Evolutionary conservation across 192 early-diverging fungal genomes (phyloP), one percentile per base, ranked within the genome.

Genomic region (Podila verticillata): DNA sequence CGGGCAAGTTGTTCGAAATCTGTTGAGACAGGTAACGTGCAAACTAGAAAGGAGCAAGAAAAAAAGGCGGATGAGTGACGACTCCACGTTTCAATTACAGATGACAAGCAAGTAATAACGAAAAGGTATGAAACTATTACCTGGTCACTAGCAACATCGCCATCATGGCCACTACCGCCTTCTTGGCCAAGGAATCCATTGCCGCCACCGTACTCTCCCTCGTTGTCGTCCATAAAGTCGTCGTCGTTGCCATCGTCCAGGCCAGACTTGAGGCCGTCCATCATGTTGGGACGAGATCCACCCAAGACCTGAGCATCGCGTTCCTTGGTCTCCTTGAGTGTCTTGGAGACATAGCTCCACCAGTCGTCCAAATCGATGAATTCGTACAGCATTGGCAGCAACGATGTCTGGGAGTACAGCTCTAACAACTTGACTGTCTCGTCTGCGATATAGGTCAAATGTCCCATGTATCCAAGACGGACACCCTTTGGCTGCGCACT

Each of bases 401-500:
- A 39, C 0, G 77, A 72, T 7, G 77, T 80, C 13, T 80, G 77
- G 1, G 70, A 66, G 61, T 80, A 80, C 30, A 94, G 90, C 67
- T 99, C 97, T 47, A 97, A 82, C 35, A 99, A 74, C 70, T 97
- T 95, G 59, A 93, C 91, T 3, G 96, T 92, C 75, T 99, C 98
- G 70, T 99, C 98, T 26, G 97, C 91, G 61, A 99, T 97, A 61
- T 96, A 96, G 0, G 96, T 99, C 75, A 99, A 85, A 67, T 99
- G 98, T 20, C 98, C 98, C 98, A 99, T 99, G 80, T 95, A 99
- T 8, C 97, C 98, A 32, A 98, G 86, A 30, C 97, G 90, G 24
- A 94, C 90, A 34, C 97, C 97, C 57, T 96, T 96, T 19, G 95
- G 93, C 73, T 94, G 84, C 29, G 89, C 90, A 24, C 92, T 95